Evolutionary conservation across 148 eudicot genomes (phyloP).

Genomic region (Beta vulgaris): DNA sequence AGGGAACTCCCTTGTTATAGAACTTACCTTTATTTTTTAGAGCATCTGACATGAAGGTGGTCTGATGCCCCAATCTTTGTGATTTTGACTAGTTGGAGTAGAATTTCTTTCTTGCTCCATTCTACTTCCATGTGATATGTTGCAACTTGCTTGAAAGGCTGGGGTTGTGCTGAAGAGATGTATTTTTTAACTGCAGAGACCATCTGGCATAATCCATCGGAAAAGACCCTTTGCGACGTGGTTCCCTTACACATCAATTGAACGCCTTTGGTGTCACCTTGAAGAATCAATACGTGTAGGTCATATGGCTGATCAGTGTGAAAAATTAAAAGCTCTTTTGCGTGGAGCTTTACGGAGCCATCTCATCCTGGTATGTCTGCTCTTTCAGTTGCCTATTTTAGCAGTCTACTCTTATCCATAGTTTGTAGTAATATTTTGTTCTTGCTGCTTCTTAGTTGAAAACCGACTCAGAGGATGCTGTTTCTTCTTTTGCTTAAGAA

Average conservation of each 20-base stretch:
- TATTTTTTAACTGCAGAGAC: conserved; percentile 57
- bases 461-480: conserved; percentile 34
- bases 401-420: neutral
- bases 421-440: neutral
- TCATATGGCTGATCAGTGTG: conserved; percentile 75
- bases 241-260: conserved; percentile 88
- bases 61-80: neutral
- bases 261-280: conserved; percentile 83
- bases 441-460: conserved; percentile 16
- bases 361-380: conserved; percentile 54
- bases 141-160: conserved; percentile 1
- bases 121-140: neutral
- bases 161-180: neutral
- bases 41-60: neutral
- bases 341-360: conserved; percentile 63
- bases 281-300: conserved; percentile 63
- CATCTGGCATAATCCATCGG: conserved; percentile 65
- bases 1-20: neutral
- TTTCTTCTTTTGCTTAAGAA: conserved; percentile 25
- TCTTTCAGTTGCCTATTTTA: neutral
- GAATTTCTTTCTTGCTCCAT: neutral
- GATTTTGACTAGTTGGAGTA: neutral
- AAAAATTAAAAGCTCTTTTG: conserved; percentile 66
- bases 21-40: neutral
- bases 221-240: conserved; percentile 79